Conservation (phyloP, 1,284 basidiomycete species). For the Heliocybe sulcata region DNA sequence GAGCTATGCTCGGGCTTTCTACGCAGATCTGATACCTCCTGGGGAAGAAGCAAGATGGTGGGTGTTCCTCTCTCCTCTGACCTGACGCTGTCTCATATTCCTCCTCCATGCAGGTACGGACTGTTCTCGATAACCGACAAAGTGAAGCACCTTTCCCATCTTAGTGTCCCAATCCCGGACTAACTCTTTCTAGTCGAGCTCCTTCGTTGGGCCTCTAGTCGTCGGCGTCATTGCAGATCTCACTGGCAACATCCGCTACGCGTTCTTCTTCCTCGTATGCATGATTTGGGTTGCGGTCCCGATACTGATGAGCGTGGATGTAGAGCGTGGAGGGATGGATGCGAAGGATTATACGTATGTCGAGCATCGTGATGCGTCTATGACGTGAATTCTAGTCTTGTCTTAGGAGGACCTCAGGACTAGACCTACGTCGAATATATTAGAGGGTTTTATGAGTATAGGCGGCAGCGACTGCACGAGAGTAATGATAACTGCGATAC, state of each 20-base stretch:
- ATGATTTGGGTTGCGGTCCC: constrained; percentile 82
- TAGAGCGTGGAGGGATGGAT: constrained; percentile 61
- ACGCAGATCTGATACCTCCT: constrained; percentile 69
- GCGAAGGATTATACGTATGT: constrained; percentile 46
- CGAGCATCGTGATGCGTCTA: neutral
- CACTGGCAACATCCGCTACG: constrained; percentile 85
- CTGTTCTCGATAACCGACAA: constrained; percentile 88
- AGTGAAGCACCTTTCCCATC: constrained; percentile 27
- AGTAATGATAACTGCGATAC: too few relatives aligned
- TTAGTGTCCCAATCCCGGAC: neutral
- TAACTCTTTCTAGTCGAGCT: constrained; percentile 54
- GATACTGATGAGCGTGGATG: constrained; percentile 61
- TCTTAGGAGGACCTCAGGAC: too few relatives aligned
- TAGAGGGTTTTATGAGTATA: too few relatives aligned
- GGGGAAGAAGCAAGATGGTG: constrained; percentile 77
- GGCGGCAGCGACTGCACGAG: too few relatives aligned
- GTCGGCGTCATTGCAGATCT: constrained; percentile 82
- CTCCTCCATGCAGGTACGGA: constrained; percentile 39
- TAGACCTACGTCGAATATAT: too few relatives aligned
- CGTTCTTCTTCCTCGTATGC: constrained; percentile 78
- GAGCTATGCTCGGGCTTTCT: constrained; percentile 73
- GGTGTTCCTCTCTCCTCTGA: constrained; percentile 9
- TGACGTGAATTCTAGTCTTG: neutral
- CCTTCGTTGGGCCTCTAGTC: constrained; percentile 82
- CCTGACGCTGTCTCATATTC: neutral